These are phyloP conservation scores for Trypanosoma boissoni DNA, from an alignment of 208 protist genomes.

Conservation along the genomic window DNA sequence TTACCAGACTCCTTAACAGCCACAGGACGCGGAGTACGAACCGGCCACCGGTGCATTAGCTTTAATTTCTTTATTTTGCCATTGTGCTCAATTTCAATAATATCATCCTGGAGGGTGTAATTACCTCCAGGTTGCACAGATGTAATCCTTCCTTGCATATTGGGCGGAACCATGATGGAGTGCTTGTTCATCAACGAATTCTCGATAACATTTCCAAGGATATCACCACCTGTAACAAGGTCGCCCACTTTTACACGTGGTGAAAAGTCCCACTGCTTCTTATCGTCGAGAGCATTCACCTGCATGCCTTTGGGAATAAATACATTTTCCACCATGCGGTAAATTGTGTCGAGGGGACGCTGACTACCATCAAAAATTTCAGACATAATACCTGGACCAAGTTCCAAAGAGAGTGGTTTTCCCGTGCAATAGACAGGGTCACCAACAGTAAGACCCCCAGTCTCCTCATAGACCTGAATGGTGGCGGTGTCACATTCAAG, in stretches of 20 bases:
- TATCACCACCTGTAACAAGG: constrained; percentile 96
- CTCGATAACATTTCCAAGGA: constrained; percentile 96
- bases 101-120: constrained; percentile 93
- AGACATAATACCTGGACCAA: constrained; percentile 99
- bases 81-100: constrained; percentile 93
- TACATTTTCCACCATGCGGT: constrained; percentile 93
- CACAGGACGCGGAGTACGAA: constrained; percentile 94
- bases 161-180: constrained; percentile 97
- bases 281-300: constrained; percentile 92
- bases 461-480: constrained; percentile 99
- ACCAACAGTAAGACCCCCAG: constrained; percentile 98
- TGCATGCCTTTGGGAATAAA: constrained; percentile 99
- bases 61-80: constrained; percentile 87
- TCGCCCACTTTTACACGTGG: constrained; percentile 95
- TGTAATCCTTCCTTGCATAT: constrained; percentile 91
- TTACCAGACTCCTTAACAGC: constrained; percentile 96
- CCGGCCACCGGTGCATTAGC: constrained; percentile 98
- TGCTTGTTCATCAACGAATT: constrained; percentile 97
- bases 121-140: constrained; percentile 91
- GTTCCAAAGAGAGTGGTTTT: constrained; percentile 99
- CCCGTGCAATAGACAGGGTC: constrained; percentile 99
- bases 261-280: constrained; percentile 95
- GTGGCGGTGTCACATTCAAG: constrained; percentile 99
- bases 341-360: constrained; percentile 98
- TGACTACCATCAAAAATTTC: constrained; percentile 99